Evolutionary conservation across 2,329 filamentous ascomycete genomes (phyloP).

Genomic region (Sporothrix brunneoviolacea): DNA sequence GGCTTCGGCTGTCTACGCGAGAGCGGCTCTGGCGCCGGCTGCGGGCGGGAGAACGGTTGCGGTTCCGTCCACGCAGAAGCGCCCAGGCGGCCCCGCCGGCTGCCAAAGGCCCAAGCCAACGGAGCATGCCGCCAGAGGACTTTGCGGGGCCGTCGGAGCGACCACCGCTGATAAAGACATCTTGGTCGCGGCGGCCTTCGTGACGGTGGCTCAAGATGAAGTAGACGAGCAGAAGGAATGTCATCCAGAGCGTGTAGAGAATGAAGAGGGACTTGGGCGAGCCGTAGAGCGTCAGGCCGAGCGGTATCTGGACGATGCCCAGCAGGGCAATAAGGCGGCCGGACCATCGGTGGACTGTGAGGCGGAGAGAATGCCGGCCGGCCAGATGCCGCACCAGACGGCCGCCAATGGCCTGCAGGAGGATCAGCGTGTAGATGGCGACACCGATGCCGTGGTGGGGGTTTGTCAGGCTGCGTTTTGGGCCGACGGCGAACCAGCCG

Average conservation of each 20-base stretch:
- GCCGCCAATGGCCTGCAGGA: slow-evolving; percentile 65
- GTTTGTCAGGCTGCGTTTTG: slow-evolving; percentile 64
- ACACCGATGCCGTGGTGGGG: slow-evolving; percentile 81
- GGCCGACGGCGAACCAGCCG: slow-evolving; percentile 73
- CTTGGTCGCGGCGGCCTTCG: slow-evolving; percentile 41
- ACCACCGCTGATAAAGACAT: slow-evolving; percentile 51
- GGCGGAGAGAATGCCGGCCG: slow-evolving; percentile 42
- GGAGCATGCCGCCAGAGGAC: slow-evolving; percentile 26
- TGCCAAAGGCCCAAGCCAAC: slow-evolving; percentile 47
- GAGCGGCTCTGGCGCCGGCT: slow-evolving; percentile 31
- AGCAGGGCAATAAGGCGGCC: slow-evolving; percentile 72
- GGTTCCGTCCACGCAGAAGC: slow-evolving; percentile 38
- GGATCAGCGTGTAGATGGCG: slow-evolving; percentile 66
- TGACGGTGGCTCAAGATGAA: slow-evolving; percentile 72
- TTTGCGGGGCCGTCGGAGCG: slow-evolving; percentile 44
- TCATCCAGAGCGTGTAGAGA: slow-evolving; percentile 73
- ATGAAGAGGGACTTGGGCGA: slow-evolving; percentile 82
- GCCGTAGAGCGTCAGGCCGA: slow-evolving; percentile 87
- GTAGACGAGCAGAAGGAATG: slow-evolving; percentile 64
- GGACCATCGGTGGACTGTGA: slow-evolving; percentile 79
- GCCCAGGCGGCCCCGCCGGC: slow-evolving; percentile 46
- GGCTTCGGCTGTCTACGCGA: slow-evolving; percentile 26
- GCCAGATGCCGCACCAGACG: slow-evolving; percentile 51
- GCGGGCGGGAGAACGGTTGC: slow-evolving; percentile 25
- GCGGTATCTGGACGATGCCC: slow-evolving; percentile 77